These are phyloP conservation scores for Inonotus obliquus DNA, from an alignment of 1,284 basidiomycete genomes.

Conservation along the genomic window DNA sequence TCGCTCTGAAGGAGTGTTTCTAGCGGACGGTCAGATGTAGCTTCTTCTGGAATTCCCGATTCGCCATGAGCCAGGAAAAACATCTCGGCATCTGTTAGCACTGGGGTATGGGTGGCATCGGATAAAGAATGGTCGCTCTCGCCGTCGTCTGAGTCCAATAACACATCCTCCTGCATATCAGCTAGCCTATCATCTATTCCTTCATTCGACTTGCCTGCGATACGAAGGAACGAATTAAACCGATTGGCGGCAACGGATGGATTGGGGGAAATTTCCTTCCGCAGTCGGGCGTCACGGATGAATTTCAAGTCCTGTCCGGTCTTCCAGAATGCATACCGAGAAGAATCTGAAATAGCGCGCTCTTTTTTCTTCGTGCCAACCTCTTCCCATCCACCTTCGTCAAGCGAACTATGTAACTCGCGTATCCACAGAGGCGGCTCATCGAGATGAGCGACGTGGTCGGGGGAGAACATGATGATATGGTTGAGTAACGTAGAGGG, in stretches of 20 bases:
- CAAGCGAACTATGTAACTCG: neutral
- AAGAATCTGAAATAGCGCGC: slow-evolving; percentile 28
- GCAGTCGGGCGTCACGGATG: slow-evolving; percentile 21
- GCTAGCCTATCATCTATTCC: too few relatives aligned
- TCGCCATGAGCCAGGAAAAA: slow-evolving; percentile 34
- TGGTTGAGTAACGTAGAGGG: neutral
- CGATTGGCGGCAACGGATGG: neutral
- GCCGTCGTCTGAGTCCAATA: too few relatives aligned
- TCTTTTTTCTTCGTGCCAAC: slow-evolving; percentile 18
- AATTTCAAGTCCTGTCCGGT: slow-evolving; percentile 39
- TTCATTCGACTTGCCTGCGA: neutral
- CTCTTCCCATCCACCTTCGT: neutral
- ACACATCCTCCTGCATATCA: too few relatives aligned
- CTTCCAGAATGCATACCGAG: slow-evolving; percentile 46
- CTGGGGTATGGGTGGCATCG: slow-evolving; percentile 17
- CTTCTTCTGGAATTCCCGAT: slow-evolving; percentile 30
- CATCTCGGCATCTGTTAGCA: slow-evolving; percentile 25
- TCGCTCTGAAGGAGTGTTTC: slow-evolving; percentile 32
- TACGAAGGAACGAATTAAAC: neutral
- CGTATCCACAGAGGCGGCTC: neutral
- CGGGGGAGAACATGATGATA: neutral
- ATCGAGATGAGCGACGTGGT: slow-evolving; percentile 1
- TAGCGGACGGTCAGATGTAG: slow-evolving; percentile 32
- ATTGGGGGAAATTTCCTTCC: neutral
- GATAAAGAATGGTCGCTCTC: neutral